Evolutionary conservation across 768 basidiomycete genomes (phyloP), one percentile per base, ranked within the genome.

Genomic region (Suillus americanus): DNA sequence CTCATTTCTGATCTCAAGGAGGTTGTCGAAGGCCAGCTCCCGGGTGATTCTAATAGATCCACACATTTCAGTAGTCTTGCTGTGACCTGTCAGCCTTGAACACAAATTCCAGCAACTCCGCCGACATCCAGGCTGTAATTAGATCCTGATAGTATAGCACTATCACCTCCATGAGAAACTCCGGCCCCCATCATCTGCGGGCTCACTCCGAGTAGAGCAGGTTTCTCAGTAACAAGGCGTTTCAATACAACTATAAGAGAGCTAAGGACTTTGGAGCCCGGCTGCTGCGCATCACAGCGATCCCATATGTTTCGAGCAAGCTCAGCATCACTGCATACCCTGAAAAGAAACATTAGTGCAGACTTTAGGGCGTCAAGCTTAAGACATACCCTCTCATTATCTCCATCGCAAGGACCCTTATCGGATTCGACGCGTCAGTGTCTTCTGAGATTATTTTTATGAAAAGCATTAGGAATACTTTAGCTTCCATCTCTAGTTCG

Each of bases 391-490:
- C 96, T 74, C 95, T 82, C 79, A 97, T 88, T 53, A 95, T 90
- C 73, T 99, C 96, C 87, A 97, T 89, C 1, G 94, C 89, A 9
- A 99, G 82, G 0, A 97, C 94, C 18, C 95, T 82, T 82, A 94
- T 91, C 30, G 63, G 35, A 54, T 61, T 41, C 67, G 41, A 70
- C 16, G 74, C 73, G 6, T 78, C 76, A 37, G 76, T 69, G 25
- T 90, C 89, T 13, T 89, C 85, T 38, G 83, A 80, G 54, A 89
- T 80, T 62, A 88, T 85, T 64, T 81, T 82, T 66, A 92, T 89
- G 25, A 92, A 79, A 37, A 91, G 78, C 78, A 85, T 86, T 14
- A 95, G 79, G 78, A 98, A 97, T 0, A 93, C 90, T 73, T 97
- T 94, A 0, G 91, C 83, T 75, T 98, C 95, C 0, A 88, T 89